Evolutionary conservation across 2,329 filamentous ascomycete genomes (phyloP), one percentile per base, ranked within the genome.

Genomic region (Trichoderma asperellum): DNA sequence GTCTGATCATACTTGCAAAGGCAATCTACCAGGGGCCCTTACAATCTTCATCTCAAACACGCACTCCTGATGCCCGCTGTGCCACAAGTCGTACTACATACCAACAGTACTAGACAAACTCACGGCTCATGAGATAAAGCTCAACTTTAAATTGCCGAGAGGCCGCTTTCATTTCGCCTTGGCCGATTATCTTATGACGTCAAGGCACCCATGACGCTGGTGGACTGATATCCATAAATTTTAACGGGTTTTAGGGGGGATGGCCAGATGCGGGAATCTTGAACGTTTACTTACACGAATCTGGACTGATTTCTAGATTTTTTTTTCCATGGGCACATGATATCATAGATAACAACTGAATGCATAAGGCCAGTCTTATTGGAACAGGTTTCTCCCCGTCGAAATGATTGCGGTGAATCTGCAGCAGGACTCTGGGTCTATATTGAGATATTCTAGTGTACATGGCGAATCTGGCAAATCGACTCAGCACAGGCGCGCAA

Each of bases 201-300:
- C 61, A 55, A 56, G 34, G 4, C 24, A 40, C 34, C 21, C n/a
- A 55, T 27, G 52, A 10, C 14, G 4, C 11, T 14, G 43, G 59
- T 62, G 43, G 40, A 47, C 43, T 49, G 59, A 62, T 62, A 29
- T 62, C 32, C 43, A 52, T 62, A 35, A 6, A 64, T 32, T 16
- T 55, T 18, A 40, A 34, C 35, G 43, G 60, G 61, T 55, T 27
- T 49, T 32, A 49, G 61, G 49, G 61, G 34, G 61, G 40, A 49
- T 49, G 37, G n/a, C 11, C 11, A 43, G 10, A 5, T 43, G 12
- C 24, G 52, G 52, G 5, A 55, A 55, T 55, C 52, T 27, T 16
- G 5, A 55, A 27, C 21, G 10, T n/a, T 4, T 24, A 12, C 10
- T 21, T 21, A 8, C 47, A 49, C 47, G 10, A 49, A 24, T 49